Evolutionary conservation across 2,329 filamentous ascomycete genomes (phyloP).

Genomic region (Epichloe baconii): DNA sequence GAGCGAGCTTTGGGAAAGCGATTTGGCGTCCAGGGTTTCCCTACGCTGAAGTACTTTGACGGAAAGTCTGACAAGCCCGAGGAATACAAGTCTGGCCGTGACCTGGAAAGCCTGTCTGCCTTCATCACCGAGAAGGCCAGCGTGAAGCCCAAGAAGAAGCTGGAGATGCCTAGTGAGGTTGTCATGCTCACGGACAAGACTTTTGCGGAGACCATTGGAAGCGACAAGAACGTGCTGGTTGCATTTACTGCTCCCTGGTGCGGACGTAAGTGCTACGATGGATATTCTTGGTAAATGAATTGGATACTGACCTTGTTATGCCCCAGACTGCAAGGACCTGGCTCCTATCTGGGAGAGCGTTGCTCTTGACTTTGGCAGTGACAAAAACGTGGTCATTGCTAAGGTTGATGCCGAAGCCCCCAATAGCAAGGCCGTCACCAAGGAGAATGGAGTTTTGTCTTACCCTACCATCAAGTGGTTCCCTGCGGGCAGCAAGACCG

Average conservation of each 20-base stretch:
- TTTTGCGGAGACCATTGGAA: constrained; percentile 67
- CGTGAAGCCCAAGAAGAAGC: constrained; percentile 65
- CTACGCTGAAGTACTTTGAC: constrained; percentile 95
- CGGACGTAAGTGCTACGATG: constrained; percentile 60
- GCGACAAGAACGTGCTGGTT: constrained; percentile 81
- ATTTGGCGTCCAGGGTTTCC: constrained; percentile 88
- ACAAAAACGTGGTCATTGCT: constrained; percentile 70
- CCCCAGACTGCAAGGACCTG: constrained; percentile 84
- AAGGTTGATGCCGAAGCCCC: constrained; percentile 91
- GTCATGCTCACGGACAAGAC: constrained; percentile 66
- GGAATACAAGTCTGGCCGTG: constrained; percentile 78
- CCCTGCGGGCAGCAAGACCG: constrained; percentile 64
- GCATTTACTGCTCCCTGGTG: constrained; percentile 98
- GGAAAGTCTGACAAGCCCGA: constrained; percentile 76
- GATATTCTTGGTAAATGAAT: neutral
- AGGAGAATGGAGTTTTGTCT: constrained; percentile 63
- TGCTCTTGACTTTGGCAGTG: constrained; percentile 66
- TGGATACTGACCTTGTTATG: neutral
- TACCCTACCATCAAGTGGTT: constrained; percentile 99
- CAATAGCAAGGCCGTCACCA: constrained; percentile 66
- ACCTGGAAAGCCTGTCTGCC: constrained; percentile 68
- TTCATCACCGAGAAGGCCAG: constrained; percentile 85
- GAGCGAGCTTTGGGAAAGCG: constrained; percentile 73
- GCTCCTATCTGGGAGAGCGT: constrained; percentile 84
- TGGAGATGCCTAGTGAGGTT: constrained; percentile 60